Evolutionary conservation across 768 basidiomycete species (phyloP), one percentile per base, ranked within the genome.

Genomic region (Rhodotorula taiwanensis): DNA sequence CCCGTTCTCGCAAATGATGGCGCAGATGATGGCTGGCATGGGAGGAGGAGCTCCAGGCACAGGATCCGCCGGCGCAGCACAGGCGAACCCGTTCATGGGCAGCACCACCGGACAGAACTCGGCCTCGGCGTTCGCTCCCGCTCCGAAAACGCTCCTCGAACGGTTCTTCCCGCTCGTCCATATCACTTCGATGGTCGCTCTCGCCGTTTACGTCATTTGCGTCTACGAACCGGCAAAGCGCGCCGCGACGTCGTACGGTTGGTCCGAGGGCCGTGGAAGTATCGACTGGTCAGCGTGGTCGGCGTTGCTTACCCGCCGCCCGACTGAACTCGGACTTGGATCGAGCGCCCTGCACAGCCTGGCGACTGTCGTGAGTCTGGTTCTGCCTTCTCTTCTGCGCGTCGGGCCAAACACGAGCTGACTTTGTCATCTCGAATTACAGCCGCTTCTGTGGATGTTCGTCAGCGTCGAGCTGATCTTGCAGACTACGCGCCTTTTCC

Each of bases 401-500:
- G 3, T 20, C n/a, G n/a, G 9, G 13, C 25, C 20, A 15, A 2
- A 43, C 21, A 14, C 7, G 15, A 18, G 34, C 50, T 54, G 43
- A 58, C 44, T 27, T 25, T 41, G 7, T 47, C 7, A 8, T 25
- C 13, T 43, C 25, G 2, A 2, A 13, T 11, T 15, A 15, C 62
- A 72, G 69, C 72, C 71, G 0, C 41, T 73, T 2, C 34, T 73
- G 20, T 73, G 71, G 64, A 61, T 70, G 58, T 73, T 73, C 50
- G 56, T 73, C 42, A 70, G 67, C n/a, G 42, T 69, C 52, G 71
- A 73, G 61, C 67, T 73, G 48, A 64, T 73, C 23, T 58, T 73
- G 6, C 72, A 73, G 61, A 68, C 67, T 11, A 63, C 69, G 0
- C 69, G 69, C 4, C 61, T 72, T n/a, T 59, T 71, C 58, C 66